phyloP scores from a whole-genome alignment of 1,284 basidiomycete genomes.

The Tilletia indica region DNA sequence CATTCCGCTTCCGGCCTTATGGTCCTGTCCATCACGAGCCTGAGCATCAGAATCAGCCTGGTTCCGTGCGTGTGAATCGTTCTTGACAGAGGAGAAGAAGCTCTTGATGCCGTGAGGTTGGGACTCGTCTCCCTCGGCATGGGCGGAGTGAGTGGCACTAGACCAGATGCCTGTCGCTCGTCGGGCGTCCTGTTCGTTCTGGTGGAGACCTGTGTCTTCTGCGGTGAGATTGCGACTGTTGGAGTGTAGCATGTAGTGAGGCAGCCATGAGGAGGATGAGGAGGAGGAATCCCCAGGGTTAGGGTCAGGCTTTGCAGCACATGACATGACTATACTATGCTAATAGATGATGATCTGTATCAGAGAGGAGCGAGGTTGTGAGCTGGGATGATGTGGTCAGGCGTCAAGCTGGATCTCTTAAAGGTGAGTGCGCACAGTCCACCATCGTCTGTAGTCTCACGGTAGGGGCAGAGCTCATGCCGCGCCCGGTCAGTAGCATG shows the following conservation, averaged over 20 bases:
- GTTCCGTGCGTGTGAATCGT: not conserved
- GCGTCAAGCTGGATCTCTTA: no score
- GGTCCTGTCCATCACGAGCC: not conserved
- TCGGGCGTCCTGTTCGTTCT: conserved; percentile 8
- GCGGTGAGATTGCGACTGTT: conserved; percentile 11
- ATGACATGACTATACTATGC: no score
- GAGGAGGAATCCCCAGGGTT: not conserved
- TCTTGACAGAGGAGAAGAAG: conserved; percentile 9
- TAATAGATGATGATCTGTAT: no score
- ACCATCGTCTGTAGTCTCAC: no score
- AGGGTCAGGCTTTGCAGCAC: no score
- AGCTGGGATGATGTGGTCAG: no score
- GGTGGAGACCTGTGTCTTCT: conserved; percentile 3
- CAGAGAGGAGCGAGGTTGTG: no score
- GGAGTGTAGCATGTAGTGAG: conserved; percentile 7
- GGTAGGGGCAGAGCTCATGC: no score
- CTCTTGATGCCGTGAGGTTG: conserved; percentile 6
- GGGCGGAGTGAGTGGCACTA: not conserved
- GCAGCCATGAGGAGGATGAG: not conserved
- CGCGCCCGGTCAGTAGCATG: no score
- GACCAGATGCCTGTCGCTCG: conserved; percentile 1
- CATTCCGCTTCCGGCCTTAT: not conserved
- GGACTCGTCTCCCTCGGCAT: not conserved
- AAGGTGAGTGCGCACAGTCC: no score
- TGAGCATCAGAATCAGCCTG: not conserved